phyloP scores from a whole-genome alignment of 2,329 filamentous ascomycete species.

The Phyllosticta citrichinensis region DNA sequence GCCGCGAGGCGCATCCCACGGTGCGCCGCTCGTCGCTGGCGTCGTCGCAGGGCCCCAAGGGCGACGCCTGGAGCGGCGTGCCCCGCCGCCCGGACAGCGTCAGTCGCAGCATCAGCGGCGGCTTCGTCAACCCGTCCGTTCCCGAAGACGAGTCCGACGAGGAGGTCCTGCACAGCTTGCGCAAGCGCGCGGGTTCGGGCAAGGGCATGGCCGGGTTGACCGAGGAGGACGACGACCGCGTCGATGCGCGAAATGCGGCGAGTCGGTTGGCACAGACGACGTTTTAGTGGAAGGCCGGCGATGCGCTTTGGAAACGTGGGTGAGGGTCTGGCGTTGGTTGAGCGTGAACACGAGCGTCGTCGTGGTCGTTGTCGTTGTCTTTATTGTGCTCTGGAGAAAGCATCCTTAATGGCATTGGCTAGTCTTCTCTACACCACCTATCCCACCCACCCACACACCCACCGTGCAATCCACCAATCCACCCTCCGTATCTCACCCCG shows the following conservation, averaged over 20 bases:
- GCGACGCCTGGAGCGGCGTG: slow-evolving; percentile 96
- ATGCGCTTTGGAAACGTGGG: background rate
- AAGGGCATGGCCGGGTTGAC: slow-evolving; percentile 49
- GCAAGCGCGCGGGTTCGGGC: slow-evolving; percentile 39
- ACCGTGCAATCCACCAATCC: too few species aligned
- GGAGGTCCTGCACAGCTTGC: slow-evolving; percentile 35
- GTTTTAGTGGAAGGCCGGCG: slow-evolving; percentile 46
- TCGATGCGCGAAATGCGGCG: slow-evolving; percentile 92
- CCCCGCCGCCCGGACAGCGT: slow-evolving; percentile 68
- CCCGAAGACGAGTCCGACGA: slow-evolving; percentile 48
- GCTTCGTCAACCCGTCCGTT: slow-evolving; percentile 50
- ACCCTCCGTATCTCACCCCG: too few species aligned
- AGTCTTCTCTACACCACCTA: too few species aligned
- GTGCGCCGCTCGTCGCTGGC: slow-evolving; percentile 65
- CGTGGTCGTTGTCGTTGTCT: background rate
- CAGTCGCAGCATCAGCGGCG: slow-evolving; percentile 65
- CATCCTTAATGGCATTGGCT: background rate
- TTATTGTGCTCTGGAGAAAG: background rate
- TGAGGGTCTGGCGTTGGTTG: background rate
- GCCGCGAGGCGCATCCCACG: slow-evolving; percentile 75
- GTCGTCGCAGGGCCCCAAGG: slow-evolving; percentile 87
- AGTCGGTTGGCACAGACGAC: slow-evolving; percentile 90
- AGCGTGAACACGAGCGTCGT: too few species aligned
- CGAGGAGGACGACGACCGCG: slow-evolving; percentile 84
- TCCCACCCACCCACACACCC: too few species aligned